phyloP scores from a whole-genome alignment of 1,284 basidiomycete genomes.

The Coriolopsis trogii region DNA sequence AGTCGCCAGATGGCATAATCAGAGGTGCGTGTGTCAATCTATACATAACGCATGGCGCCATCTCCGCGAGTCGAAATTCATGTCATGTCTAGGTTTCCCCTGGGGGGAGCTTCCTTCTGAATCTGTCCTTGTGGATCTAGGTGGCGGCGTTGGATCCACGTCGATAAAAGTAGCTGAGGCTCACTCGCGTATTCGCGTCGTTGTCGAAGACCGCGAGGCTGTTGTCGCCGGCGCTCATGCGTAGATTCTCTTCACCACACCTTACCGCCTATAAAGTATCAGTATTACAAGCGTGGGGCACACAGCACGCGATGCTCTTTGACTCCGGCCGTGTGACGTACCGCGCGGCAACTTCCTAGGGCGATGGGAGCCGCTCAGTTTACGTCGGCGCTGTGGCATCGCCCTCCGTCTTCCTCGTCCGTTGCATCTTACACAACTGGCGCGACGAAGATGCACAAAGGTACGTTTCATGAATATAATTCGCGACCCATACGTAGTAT shows the following conservation, averaged over 20 bases:
- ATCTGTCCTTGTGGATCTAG: conserved; percentile 65
- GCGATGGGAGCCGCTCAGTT: conserved; percentile 28
- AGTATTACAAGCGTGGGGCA: conserved; percentile 26
- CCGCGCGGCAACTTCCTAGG: conserved; percentile 66
- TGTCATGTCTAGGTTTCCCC: conserved; percentile 55
- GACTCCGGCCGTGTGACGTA: conserved; percentile 27
- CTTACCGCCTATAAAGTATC: background rate
- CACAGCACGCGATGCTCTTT: conserved; percentile 23
- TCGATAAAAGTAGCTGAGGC: conserved; percentile 64
- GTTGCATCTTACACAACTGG: conserved; percentile 74
- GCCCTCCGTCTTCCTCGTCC: conserved; percentile 59
- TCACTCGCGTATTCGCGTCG: conserved; percentile 54
- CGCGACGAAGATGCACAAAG: conserved; percentile 45
- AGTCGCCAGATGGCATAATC: conserved; percentile 26
- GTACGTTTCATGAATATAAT: too few relatives aligned
- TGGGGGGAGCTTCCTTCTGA: conserved; percentile 58
- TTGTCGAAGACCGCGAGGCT: conserved; percentile 72
- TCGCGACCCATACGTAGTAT: too few relatives aligned
- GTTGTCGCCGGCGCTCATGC: conserved; percentile 62
- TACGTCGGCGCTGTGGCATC: background rate
- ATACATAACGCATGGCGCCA: background rate
- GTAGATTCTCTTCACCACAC: too few relatives aligned
- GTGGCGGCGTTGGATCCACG: conserved; percentile 73
- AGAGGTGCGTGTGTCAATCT: conserved; percentile 16
- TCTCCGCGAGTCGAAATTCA: background rate